Evolutionary conservation across 2,329 filamentous ascomycete species (phyloP).

Genomic region (Lecanicillium sp.): DNA sequence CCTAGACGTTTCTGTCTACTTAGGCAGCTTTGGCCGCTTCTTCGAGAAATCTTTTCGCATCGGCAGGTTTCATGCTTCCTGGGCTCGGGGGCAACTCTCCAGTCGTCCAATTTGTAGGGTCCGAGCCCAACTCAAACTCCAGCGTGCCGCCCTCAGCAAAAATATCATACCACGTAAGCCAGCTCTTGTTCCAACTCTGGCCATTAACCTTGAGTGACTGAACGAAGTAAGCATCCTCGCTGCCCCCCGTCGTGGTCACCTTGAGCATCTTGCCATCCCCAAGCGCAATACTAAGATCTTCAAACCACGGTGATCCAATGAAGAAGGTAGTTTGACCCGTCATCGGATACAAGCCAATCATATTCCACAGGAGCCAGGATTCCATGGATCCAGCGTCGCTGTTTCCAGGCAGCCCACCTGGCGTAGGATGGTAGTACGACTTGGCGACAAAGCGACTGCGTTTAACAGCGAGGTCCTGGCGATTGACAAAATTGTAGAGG

Average conservation of each 20-base stretch:
- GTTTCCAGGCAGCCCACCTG: slow-evolving; percentile 57
- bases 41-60: slow-evolving; percentile 11
- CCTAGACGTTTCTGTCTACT: too few species aligned
- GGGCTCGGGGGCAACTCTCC: slow-evolving; percentile 55
- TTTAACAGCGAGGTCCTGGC: slow-evolving; percentile 52
- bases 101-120: slow-evolving; percentile 47
- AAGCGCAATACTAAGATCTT: slow-evolving; percentile 49
- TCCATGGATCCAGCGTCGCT: slow-evolving; percentile 68
- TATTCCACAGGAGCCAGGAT: slow-evolving; percentile 60
- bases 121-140: slow-evolving; percentile 53
- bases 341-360: slow-evolving; percentile 60
- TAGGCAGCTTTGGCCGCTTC: background rate
- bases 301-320: slow-evolving; percentile 56
- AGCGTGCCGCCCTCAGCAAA: slow-evolving; percentile 55
- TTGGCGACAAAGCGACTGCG: slow-evolving; percentile 51
- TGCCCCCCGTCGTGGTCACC: slow-evolving; percentile 44
- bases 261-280: slow-evolving; percentile 43
- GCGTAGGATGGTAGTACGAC: slow-evolving; percentile 46
- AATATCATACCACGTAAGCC: slow-evolving; percentile 58
- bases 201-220: slow-evolving; percentile 61
- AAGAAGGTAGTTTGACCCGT: slow-evolving; percentile 62
- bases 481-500: slow-evolving; percentile 58
- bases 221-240: slow-evolving; percentile 47
- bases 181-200: slow-evolving; percentile 50
- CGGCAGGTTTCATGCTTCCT: slow-evolving; percentile 22